phyloP scores from a whole-genome alignment of 257 asterid genomes.

The Rehmannia glutinosa region DNA sequence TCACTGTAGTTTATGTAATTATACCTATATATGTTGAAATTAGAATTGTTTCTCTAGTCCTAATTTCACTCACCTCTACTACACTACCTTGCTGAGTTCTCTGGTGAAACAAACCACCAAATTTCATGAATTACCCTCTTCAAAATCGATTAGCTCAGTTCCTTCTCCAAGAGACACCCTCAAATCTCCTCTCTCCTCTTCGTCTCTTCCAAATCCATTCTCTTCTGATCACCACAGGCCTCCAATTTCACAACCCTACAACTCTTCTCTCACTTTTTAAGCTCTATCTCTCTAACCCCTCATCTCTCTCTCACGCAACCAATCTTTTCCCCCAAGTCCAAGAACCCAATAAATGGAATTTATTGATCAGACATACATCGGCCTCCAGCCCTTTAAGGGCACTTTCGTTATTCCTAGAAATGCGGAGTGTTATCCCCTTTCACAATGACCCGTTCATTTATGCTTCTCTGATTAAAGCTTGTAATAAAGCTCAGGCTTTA shows the following conservation, averaged over 20 bases:
- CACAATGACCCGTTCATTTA: constrained; percentile 38
- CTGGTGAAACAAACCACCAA: background rate
- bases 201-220: constrained; percentile 33
- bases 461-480: constrained; percentile 52
- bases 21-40: no score
- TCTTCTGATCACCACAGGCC: constrained; percentile 37
- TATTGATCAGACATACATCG: constrained; percentile 35
- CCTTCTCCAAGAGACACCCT: constrained; percentile 23
- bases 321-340: constrained; percentile 28
- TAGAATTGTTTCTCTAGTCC: no score
- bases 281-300: constrained; percentile 28
- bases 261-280: constrained; percentile 28
- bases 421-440: constrained; percentile 5
- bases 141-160: constrained; percentile 24
- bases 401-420: constrained; percentile 34
- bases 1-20: no score
- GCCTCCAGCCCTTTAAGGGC: constrained; percentile 39
- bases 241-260: constrained; percentile 23
- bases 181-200: constrained; percentile 20
- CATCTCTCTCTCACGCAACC: constrained; percentile 23
- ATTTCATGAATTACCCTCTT: constrained; percentile 19
- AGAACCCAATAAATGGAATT: constrained; percentile 33
- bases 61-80: no score
- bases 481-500: constrained; percentile 32
- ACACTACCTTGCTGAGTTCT: no score